Evolutionary conservation across 306 rosid species (phyloP).

Genomic region (Benincasa hispida): DNA sequence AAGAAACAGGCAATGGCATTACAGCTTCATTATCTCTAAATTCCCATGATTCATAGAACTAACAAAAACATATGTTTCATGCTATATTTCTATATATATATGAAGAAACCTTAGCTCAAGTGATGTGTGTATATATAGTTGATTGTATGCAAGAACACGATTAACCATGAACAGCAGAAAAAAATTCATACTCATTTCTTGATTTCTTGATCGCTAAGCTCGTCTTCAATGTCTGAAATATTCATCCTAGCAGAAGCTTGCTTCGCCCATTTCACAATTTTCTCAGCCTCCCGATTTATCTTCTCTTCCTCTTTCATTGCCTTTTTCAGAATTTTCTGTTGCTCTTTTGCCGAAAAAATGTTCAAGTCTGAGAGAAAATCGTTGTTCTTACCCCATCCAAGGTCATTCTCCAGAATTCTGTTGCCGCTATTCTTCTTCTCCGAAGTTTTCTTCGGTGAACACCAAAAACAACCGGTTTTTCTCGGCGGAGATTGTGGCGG

Average conservation of each 20-base stretch:
- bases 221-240: constrained; percentile 41
- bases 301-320: constrained; percentile 69
- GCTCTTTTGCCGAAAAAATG: constrained; percentile 51
- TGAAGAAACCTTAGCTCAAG: neutral
- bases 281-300: constrained; percentile 64
- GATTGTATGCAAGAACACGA: constrained; percentile 1
- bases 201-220: constrained; percentile 38
- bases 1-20: neutral
- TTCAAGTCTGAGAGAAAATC: constrained; percentile 41
- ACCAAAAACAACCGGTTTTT: constrained; percentile 58
- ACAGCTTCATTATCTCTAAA: neutral
- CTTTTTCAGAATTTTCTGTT: constrained; percentile 44
- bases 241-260: constrained; percentile 47
- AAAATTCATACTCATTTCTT: neutral
- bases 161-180: neutral
- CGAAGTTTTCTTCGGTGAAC: constrained; percentile 60
- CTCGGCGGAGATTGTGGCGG: constrained; percentile 31
- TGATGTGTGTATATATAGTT: neutral
- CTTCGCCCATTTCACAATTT: constrained; percentile 60
- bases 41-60: neutral
- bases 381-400: constrained; percentile 30
- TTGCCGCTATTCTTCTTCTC: constrained; percentile 37
- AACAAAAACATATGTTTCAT: neutral
- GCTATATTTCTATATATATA: neutral
- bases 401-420: neutral